phyloP scores from a whole-genome alignment of 2,329 filamentous ascomycete genomes.

The Monosporascus cannonballus region DNA sequence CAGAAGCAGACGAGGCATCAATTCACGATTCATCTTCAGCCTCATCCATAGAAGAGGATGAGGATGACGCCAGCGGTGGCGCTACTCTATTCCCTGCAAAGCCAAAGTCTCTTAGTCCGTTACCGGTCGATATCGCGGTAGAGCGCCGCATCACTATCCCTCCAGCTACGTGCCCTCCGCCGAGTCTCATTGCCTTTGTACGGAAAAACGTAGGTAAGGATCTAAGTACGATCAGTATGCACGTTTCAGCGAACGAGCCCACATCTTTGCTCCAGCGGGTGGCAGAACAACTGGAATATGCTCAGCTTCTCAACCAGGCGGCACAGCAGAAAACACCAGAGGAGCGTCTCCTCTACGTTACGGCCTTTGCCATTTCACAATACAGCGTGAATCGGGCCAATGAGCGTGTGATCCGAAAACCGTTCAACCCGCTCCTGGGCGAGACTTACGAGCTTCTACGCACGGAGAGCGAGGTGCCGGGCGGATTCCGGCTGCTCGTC shows the following conservation, averaged over 20 bases:
- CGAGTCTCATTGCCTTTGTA: slow-evolving; percentile 87
- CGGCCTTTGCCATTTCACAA: slow-evolving; percentile 84
- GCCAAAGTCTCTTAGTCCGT: slow-evolving; percentile 68
- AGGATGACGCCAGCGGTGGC: slow-evolving; percentile 50
- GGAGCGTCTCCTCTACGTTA: slow-evolving; percentile 76
- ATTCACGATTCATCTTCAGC: slow-evolving; percentile 51
- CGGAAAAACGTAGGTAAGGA: slow-evolving; percentile 98
- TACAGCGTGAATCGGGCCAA: slow-evolving; percentile 78
- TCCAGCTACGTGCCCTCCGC: slow-evolving; percentile 70
- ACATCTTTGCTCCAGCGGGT: slow-evolving; percentile 81
- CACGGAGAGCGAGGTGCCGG: slow-evolving; percentile 64
- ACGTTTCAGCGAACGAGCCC: slow-evolving; percentile 92
- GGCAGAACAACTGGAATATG: slow-evolving; percentile 88
- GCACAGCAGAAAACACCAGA: slow-evolving; percentile 51
- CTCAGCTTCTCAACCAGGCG: slow-evolving; percentile 73
- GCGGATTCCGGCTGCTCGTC: slow-evolving; percentile 82
- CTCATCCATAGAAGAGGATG: slow-evolving; percentile 54
- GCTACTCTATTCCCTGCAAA: slow-evolving; percentile 70
- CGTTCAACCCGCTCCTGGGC: slow-evolving; percentile 93
- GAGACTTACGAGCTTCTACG: slow-evolving; percentile 93
- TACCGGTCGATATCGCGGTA: slow-evolving; percentile 64
- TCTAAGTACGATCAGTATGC: slow-evolving; percentile 94
- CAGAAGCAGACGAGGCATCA: slow-evolving; percentile 49
- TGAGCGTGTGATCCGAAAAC: slow-evolving; percentile 89
- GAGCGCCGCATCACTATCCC: slow-evolving; percentile 65